Conservation (phyloP, 345 rosid genomes). For the Bruguiera sexangula region DNA sequence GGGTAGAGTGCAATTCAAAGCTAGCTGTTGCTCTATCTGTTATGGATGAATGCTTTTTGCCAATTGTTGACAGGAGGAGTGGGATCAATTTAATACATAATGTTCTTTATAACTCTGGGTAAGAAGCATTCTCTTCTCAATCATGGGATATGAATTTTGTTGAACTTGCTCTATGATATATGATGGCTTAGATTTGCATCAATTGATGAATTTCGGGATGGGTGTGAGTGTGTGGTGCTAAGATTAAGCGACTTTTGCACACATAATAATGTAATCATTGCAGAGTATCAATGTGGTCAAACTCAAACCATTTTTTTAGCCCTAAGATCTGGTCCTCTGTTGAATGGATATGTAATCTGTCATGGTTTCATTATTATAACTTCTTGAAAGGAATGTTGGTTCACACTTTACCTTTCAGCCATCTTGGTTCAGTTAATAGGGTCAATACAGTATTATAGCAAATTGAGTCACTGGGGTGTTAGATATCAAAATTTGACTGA, state of each 20-base stretch:
- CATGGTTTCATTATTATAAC: background rate
- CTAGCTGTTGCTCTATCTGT: constrained; percentile 33
- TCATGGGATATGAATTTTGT: background rate
- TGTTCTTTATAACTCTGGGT: constrained; percentile 32
- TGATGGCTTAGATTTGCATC: background rate
- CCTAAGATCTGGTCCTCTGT: too few species aligned
- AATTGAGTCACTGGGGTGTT: background rate
- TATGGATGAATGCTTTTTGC: constrained; percentile 40
- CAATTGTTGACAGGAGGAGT: constrained; percentile 33
- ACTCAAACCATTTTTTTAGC: too few species aligned
- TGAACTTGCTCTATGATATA: background rate
- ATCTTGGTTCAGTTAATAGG: background rate
- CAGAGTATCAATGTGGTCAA: too few species aligned
- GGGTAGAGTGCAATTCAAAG: constrained; percentile 34
- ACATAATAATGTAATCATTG: too few species aligned
- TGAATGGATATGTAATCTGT: background rate
- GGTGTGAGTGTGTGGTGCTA: too few species aligned
- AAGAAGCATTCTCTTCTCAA: constrained; percentile 8
- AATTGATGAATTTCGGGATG: background rate
- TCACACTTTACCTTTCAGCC: background rate
- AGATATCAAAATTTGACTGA: background rate
- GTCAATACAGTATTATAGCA: background rate
- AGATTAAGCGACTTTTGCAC: too few species aligned
- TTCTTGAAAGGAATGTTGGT: background rate
- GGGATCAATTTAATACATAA: constrained; percentile 26